A percentile compares a stretch with the other conserved stretches of the same genome.
These are phyloP conservation scores for Chamaenerion angustifolium DNA, from an alignment of 345 rosid genomes.

Conservation along the genomic window DNA sequence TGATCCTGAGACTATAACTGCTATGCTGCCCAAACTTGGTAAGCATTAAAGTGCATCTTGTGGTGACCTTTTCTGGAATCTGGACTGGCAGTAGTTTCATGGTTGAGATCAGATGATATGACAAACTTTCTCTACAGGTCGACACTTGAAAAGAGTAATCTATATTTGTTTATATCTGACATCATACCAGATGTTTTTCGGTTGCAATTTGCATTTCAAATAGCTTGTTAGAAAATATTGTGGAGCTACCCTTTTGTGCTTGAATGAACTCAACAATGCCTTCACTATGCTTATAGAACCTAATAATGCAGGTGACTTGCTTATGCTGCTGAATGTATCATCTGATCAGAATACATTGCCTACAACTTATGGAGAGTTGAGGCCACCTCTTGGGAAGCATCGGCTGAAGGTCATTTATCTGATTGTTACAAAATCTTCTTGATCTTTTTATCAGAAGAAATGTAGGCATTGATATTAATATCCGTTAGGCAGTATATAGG, in stretches of 20 bases:
- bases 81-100: background rate
- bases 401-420: slow-evolving; percentile 54
- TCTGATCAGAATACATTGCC: slow-evolving; percentile 39
- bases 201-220: background rate
- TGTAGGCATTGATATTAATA: background rate
- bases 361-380: slow-evolving; percentile 84
- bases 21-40: slow-evolving; percentile 90
- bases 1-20: slow-evolving; percentile 64
- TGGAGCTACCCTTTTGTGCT: background rate
- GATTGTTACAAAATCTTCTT: background rate
- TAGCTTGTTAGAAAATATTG: background rate
- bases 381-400: slow-evolving; percentile 92
- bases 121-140: background rate
- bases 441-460: background rate
- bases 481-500: background rate
- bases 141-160: background rate
- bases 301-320: slow-evolving; percentile 48
- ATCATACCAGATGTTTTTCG: background rate
- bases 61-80: background rate
- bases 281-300: background rate
- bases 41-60: slow-evolving; percentile 8
- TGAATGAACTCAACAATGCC: background rate
- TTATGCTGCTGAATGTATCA: slow-evolving; percentile 66
- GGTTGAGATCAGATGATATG: background rate
- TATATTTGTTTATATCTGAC: background rate